Evolutionary conservation across 1,284 basidiomycete genomes (phyloP).

Genomic region (Violaceomyces palustris): DNA sequence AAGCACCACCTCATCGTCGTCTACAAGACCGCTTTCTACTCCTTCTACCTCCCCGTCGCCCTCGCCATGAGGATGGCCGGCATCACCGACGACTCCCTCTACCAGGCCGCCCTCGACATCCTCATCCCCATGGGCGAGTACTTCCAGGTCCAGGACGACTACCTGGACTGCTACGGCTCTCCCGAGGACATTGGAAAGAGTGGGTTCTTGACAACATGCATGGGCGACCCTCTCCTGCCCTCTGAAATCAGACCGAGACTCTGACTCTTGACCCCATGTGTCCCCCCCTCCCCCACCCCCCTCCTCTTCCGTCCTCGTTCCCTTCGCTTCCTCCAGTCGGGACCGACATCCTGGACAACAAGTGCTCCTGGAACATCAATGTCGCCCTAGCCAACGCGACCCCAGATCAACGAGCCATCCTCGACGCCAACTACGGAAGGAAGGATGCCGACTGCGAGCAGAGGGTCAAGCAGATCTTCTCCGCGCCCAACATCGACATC

Average conservation of each 20-base stretch:
- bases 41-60: conserved; percentile 96
- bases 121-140: conserved; percentile 92
- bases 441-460: conserved; percentile 67
- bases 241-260: neutral
- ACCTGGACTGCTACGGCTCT: conserved; percentile 83
- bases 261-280: neutral
- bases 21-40: conserved; percentile 98
- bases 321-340: conserved; percentile 58
- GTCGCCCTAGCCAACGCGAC: conserved; percentile 70
- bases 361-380: conserved; percentile 96
- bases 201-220: neutral
- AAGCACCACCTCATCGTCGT: conserved; percentile 92
- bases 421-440: conserved; percentile 76
- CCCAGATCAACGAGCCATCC: conserved; percentile 60
- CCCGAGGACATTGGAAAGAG: conserved; percentile 89
- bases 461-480: conserved; percentile 72
- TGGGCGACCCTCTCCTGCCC: neutral
- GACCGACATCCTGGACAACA: conserved; percentile 97
- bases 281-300: neutral
- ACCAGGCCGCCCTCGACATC: conserved; percentile 74
- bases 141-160: conserved; percentile 98
- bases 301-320: too few species aligned
- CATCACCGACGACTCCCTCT: conserved; percentile 68
- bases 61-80: conserved; percentile 77
- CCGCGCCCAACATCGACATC: conserved; percentile 65